A percentile compares a stretch with the other conserved stretches of the same genome.
phyloP scores from a whole-genome alignment of 495 filamentous ascomycete species.

The Xylaria palmicola region DNA sequence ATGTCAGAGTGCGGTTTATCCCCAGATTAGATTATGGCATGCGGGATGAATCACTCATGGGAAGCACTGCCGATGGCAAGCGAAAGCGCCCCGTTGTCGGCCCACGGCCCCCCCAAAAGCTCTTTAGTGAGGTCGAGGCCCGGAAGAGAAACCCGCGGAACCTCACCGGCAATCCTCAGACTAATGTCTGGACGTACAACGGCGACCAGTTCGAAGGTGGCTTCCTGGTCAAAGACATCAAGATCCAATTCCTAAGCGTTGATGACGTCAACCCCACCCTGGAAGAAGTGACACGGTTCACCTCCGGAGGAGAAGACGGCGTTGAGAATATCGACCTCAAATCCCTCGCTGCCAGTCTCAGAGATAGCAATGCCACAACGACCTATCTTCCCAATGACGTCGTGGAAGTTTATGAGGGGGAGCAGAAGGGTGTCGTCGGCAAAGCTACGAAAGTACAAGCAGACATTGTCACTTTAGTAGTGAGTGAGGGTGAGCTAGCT shows the following conservation, averaged over 20 bases:
- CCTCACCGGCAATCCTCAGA: constrained; percentile 59
- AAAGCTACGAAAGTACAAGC: constrained; percentile 82
- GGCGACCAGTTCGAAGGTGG: constrained; percentile 89
- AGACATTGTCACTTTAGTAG: constrained; percentile 86
- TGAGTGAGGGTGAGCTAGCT: constrained; percentile 77
- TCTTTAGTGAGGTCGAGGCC: constrained; percentile 93
- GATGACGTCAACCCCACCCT: constrained; percentile 90
- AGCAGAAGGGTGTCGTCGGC: constrained; percentile 88
- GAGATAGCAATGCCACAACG: constrained; percentile 70
- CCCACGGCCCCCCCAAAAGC: constrained; percentile 77
- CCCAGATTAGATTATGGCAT: constrained; percentile 90
- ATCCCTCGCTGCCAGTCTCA: constrained; percentile 82
- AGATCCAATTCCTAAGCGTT: constrained; percentile 76
- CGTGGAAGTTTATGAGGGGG: constrained; percentile 93
- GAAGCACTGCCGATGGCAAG: constrained; percentile 62
- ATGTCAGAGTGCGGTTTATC: constrained; percentile 80
- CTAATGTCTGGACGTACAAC: constrained; percentile 78
- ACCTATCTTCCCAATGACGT: constrained; percentile 88
- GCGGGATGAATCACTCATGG: constrained; percentile 62
- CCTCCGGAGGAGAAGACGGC: constrained; percentile 83
- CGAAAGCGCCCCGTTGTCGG: constrained; percentile 69
- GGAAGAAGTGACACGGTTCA: constrained; percentile 93
- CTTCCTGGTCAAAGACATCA: constrained; percentile 91
- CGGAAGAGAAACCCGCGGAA: constrained; percentile 80
- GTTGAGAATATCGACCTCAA: constrained; percentile 90